Evolutionary conservation across 2,329 filamentous ascomycete species (phyloP), one percentile per base, ranked within the genome.

Genomic region (Colletotrichum siamense): DNA sequence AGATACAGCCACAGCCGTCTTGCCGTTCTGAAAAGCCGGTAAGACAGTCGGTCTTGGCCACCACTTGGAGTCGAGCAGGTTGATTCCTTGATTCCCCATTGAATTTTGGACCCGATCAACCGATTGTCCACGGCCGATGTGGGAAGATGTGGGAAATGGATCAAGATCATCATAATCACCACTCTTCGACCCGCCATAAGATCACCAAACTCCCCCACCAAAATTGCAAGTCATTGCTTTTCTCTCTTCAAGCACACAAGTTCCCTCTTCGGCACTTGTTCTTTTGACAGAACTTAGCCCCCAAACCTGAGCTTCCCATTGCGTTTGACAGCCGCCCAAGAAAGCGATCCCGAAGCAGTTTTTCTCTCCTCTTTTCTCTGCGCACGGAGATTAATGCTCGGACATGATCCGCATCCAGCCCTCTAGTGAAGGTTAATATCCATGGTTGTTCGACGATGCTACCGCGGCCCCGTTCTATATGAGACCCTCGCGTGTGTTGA

Each of bases 111-210:
- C 62, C 69, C 52, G 26, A 49, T 69, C 16, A 36, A 62, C 69
- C 36, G 26, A 49, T 64, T n/a, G 30, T 30, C 62, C 55, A 63
- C 49, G 30, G 26, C 52, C 67, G 32, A 57, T 24, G 34, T 62
- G 55, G 30, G 44, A 52, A 52, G 32, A 44, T 24, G 28, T 62
- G 28, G 34, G 32, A 59, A 36, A 26, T 16, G 44, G 30, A 24
- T 13, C 44, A 49, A 69, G 64, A 76, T 76, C 64, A 76, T 76
- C 64, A 59, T 52, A 69, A 73, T 68, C 62, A 72, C 44, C 44
- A n/a, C 55, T 22, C 63, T 32, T 63, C 16, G 69, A 55, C 63
- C 73, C 69, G 69, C 73, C 16, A 30, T 63, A 34, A 55, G 69
- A 73, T 75, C 69, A 63, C 8, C 63, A 63, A 44, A n/a, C 15